phyloP scores from a whole-genome alignment of 257 asterid genomes.

The Orobanche coerulescens region DNA sequence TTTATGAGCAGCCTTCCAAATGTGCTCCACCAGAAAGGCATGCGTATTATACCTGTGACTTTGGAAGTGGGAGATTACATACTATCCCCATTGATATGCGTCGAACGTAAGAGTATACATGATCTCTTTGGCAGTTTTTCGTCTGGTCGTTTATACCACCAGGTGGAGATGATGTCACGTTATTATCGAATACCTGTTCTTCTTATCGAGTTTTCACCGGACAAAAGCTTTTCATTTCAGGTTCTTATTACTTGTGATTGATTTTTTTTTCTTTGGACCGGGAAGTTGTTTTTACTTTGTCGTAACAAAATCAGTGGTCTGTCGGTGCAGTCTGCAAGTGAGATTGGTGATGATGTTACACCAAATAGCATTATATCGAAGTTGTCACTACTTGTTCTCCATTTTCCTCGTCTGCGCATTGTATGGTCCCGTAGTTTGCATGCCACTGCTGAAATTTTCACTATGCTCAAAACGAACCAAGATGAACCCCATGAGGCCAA shows the following conservation, averaged over 20 bases:
- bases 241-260: slow-evolving; percentile 26
- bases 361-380: slow-evolving; percentile 86
- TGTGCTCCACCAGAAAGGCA: slow-evolving; percentile 91
- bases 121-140: slow-evolving; percentile 91
- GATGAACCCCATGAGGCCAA: slow-evolving; percentile 96
- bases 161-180: slow-evolving; percentile 98
- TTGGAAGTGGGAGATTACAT: slow-evolving; percentile 97
- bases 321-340: slow-evolving; percentile 69
- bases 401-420: slow-evolving; percentile 91
- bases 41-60: slow-evolving; percentile 83
- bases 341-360: slow-evolving; percentile 87
- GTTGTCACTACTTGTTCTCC: slow-evolving; percentile 84
- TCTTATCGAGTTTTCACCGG: slow-evolving; percentile 92
- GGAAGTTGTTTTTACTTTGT: neutral
- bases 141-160: slow-evolving; percentile 90
- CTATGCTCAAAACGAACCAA: slow-evolving; percentile 82
- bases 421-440: slow-evolving; percentile 97
- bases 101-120: slow-evolving; percentile 90
- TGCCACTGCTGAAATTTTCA: slow-evolving; percentile 86
- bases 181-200: slow-evolving; percentile 91
- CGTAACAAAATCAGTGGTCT: slow-evolving; percentile 12
- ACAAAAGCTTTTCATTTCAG: slow-evolving; percentile 97
- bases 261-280: slow-evolving; percentile 1
- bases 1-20: slow-evolving; percentile 99
- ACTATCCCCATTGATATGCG: slow-evolving; percentile 89